Evolutionary conservation across 2,329 filamentous ascomycete genomes (phyloP), one percentile per base, ranked within the genome.

Genomic region (Lecanosticta acicola): DNA sequence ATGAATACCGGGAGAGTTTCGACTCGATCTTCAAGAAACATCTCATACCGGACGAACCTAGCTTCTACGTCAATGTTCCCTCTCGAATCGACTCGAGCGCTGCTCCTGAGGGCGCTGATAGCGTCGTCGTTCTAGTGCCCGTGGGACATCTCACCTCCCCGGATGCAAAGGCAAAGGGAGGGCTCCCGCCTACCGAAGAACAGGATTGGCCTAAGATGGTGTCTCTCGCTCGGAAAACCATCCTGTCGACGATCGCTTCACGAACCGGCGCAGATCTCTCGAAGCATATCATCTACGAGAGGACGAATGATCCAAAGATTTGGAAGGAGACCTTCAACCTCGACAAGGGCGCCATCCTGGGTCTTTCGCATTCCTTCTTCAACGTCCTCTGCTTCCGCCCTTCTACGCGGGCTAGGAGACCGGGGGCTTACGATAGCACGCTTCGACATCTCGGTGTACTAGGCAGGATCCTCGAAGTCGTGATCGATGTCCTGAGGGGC

Each of bases 21-120:
- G 84, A 88, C 63, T 76, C 77, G 48, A 88, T 88, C 48, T 88
- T 89, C 72, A 79, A 84, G 53, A 69, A 78, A 21, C 80, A 87
- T 49, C 67, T 74, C 2, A 78, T 88, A 7, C 85, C 85, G 1
- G 64, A 74, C 1, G 74, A 87, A 48, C 84, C 84, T 0, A 83
- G 78, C 45, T 89, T 88, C 70, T 88, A 88, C 65, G 77, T 88
- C 65, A 87, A 88, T 60, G 83, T 88, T 0, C 85, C 85, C 0
- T 83, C 77, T 38, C 75, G 84, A 10, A 74, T 87, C 5, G 85
- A 88, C 53, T 69, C 79, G 0, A 75, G 75, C 0, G 85, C 85
- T 1, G 83, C 85, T 0, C 85, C 85, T 0, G 63, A 71, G 2
- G 80, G 76, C 1, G 77, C 76, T 55, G 85, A 89, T 58, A 71